Conservation (phyloP, 2,329 filamentous ascomycete genomes). For the Ascochyta fabae region DNA sequence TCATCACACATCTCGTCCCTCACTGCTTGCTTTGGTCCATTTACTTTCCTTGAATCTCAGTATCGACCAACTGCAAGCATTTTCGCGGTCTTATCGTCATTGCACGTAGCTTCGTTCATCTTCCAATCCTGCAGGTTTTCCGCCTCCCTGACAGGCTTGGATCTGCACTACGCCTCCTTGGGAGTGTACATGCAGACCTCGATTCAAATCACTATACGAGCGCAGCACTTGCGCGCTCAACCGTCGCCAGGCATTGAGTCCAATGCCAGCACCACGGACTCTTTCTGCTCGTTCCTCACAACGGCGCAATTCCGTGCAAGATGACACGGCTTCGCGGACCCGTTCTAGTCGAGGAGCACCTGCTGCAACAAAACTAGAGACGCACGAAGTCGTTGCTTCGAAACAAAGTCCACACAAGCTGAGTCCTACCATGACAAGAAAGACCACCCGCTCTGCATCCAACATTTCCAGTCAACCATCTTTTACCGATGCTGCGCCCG, state of each 20-base stretch:
- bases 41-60: conserved; percentile 26
- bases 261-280: conserved; percentile 38
- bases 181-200: conserved; percentile 35
- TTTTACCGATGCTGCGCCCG: conserved; percentile 33
- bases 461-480: conserved; percentile 43
- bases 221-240: conserved; percentile 13
- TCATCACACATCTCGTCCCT: conserved; percentile 39
- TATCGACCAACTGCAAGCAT: conserved; percentile 20
- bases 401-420: conserved; percentile 33
- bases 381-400: conserved; percentile 32
- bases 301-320: conserved; percentile 40
- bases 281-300: conserved; percentile 38
- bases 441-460: conserved; percentile 46
- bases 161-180: conserved; percentile 45
- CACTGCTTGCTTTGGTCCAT: conserved; percentile 25
- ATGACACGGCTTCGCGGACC: conserved; percentile 43
- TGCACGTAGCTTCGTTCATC: conserved; percentile 31
- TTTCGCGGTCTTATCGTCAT: conserved; percentile 19
- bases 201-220: conserved; percentile 24
- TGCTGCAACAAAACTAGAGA: conserved; percentile 38
- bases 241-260: conserved; percentile 12
- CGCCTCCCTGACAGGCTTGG: conserved; percentile 42
- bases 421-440: conserved; percentile 39
- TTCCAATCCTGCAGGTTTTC: conserved; percentile 32
- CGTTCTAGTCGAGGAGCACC: conserved; percentile 42